A percentile compares a stretch with the other conserved stretches of the same genome.
phyloP scores from a whole-genome alignment of 1,284 basidiomycete genomes.

The Ganoderma lingzhi region DNA sequence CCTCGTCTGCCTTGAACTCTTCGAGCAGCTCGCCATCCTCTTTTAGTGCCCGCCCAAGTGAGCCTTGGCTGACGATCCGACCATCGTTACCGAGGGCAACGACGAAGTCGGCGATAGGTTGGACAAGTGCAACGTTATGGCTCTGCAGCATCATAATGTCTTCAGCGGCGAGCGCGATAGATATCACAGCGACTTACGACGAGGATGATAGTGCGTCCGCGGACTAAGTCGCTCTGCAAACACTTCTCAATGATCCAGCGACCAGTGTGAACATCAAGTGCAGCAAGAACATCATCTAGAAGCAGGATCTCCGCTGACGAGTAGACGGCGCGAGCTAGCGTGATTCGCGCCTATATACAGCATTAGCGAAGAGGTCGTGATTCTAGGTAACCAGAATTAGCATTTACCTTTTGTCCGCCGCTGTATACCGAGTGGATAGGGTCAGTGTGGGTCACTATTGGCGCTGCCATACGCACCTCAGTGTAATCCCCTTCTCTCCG shows the following conservation, averaged over 20 bases:
- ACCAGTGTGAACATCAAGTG: conserved; percentile 70
- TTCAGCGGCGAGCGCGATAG: no score
- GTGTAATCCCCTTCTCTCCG: conserved; percentile 66
- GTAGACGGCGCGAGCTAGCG: conserved; percentile 77
- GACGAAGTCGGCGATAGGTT: conserved; percentile 70
- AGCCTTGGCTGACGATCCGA: conserved; percentile 54
- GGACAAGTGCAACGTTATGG: conserved; percentile 59
- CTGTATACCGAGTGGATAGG: conserved; percentile 2
- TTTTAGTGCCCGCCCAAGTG: conserved; percentile 52
- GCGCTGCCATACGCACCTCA: conserved; percentile 62
- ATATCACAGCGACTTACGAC: conserved; percentile 56
- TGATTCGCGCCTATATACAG: conserved; percentile 67
- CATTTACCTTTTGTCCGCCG: conserved; percentile 68
- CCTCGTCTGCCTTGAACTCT: conserved; percentile 48
- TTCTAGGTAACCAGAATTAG: no score
- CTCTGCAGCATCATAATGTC: conserved; percentile 27
- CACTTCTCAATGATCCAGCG: conserved; percentile 81
- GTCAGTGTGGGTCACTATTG: neutral
- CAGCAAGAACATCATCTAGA: conserved; percentile 69
- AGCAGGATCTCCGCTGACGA: conserved; percentile 71
- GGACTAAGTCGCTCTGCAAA: conserved; percentile 72
- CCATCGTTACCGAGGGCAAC: conserved; percentile 66
- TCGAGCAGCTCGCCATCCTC: conserved; percentile 47
- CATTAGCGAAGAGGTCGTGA: neutral
- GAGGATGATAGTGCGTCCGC: conserved; percentile 76